phyloP scores from a whole-genome alignment of 2,329 filamentous ascomycete genomes.

The Botrytis fragariae region DNA sequence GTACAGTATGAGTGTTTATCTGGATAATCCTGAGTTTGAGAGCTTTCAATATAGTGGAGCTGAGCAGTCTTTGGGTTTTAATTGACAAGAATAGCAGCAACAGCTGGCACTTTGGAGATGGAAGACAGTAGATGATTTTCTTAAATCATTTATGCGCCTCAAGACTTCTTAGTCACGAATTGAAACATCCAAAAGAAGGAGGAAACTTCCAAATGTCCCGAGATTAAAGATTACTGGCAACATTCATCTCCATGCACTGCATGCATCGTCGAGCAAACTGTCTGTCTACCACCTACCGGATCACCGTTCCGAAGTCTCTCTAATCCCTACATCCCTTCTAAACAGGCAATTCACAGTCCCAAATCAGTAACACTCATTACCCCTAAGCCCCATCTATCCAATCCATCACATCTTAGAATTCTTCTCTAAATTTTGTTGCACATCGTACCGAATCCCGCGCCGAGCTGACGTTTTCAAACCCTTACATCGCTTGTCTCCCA shows the following conservation, averaged over 20 bases:
- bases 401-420: conserved; percentile 1
- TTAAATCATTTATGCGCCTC: not conserved
- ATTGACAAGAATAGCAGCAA: not conserved
- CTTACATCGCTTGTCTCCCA: not conserved
- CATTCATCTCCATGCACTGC: not conserved
- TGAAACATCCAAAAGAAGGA: not conserved
- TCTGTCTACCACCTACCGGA: not conserved
- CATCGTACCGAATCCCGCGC: conserved; percentile 12
- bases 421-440: not conserved
- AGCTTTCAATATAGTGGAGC: too few species aligned
- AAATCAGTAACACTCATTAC: not conserved
- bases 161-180: too few species aligned
- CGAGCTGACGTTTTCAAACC: not conserved
- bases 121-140: not conserved
- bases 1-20: not conserved
- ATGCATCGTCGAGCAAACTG: not conserved
- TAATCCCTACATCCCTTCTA: not conserved
- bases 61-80: not conserved
- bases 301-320: not conserved
- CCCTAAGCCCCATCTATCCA: not conserved
- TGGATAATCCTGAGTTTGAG: fast-evolving
- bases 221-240: not conserved
- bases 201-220: not conserved
- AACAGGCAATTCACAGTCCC: not conserved
- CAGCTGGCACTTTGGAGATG: not conserved